Evolutionary conservation across 1,284 basidiomycete genomes (phyloP).

Genomic region (Trichosporon sp.): DNA sequence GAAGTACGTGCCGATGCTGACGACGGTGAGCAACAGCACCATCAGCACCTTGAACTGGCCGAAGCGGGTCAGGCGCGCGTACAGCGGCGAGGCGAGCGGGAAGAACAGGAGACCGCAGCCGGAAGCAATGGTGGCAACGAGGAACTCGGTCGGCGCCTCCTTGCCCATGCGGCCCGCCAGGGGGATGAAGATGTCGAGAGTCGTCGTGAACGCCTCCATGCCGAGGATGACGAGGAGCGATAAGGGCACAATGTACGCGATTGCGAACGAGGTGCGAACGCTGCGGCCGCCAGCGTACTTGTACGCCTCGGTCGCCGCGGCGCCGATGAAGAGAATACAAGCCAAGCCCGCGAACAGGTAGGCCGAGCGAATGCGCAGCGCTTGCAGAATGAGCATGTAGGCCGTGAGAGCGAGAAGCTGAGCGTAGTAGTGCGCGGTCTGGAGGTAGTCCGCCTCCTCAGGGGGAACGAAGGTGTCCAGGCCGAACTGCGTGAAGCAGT

Average conservation of each 20-base stretch:
- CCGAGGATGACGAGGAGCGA: slow-evolving; percentile 68
- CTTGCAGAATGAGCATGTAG: slow-evolving; percentile 60
- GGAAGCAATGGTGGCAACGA: slow-evolving; percentile 77
- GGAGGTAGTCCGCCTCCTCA: slow-evolving; percentile 55
- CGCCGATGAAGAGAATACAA: slow-evolving; percentile 41
- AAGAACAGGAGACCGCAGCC: slow-evolving; percentile 65
- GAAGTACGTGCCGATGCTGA: slow-evolving; percentile 63
- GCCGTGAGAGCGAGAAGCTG: slow-evolving; percentile 66
- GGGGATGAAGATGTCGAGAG: slow-evolving; percentile 86
- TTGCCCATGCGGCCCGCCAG: slow-evolving; percentile 71
- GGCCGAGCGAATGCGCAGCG: slow-evolving; percentile 53
- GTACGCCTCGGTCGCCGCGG: slow-evolving; percentile 34
- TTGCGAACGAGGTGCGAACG: neutral
- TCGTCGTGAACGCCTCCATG: slow-evolving; percentile 67
- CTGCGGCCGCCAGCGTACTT: neutral
- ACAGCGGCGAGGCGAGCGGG: slow-evolving; percentile 65
- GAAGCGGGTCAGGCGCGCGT: slow-evolving; percentile 68
- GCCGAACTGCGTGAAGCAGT: slow-evolving; percentile 39
- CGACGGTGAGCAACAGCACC: slow-evolving; percentile 60
- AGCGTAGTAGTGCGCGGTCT: slow-evolving; percentile 66
- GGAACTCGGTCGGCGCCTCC: slow-evolving; percentile 77
- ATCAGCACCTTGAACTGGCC: slow-evolving; percentile 61
- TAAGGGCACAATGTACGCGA: slow-evolving; percentile 68
- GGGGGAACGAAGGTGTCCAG: slow-evolving; percentile 41
- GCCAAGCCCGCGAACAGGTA: slow-evolving; percentile 54